Base-by-base conservation (phyloP, 1,284 basidiomycete species). In the Rhodotorula sp. region DNA sequence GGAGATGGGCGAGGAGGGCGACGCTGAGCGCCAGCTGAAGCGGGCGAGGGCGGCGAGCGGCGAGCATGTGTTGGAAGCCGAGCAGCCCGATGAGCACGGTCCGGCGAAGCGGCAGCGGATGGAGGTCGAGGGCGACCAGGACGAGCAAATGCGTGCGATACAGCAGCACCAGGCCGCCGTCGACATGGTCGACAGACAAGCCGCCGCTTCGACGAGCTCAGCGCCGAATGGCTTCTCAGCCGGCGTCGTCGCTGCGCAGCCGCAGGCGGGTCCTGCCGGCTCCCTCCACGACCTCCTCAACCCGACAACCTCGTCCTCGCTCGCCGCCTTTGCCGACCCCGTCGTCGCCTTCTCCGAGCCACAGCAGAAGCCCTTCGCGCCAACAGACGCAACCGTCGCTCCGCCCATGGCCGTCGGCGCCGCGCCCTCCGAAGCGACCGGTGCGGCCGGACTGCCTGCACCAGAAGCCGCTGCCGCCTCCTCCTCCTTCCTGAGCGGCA, bases 1-100 rank as follows among this genome's bases (percentile, higher is more conserved):
- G 30, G 54, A 27, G 57, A 24, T 48, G 61, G 39, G 17, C 51
- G 24, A 15, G 53, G 36, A 46, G 36, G 55, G 22, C 6, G 44
- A 52, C 32, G 52, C 56, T 49, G 57, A 56, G 48, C 29, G 20
- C 22, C 30, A 29, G 27, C 62, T 60, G 34, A 73, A 73, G 60
- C 64, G 71, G 10, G 54, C 54, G 11, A 47, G 84, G 77, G 83
- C 81, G 64, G 58, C 30, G 1, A n/a, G 11, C 17, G 58, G 11
- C 30, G 27, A 11, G 4, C 30, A 48, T 8, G 58, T 9, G 13
- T 15, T 44, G 2, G 72, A 74, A 46, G 44, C 17, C 34, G 62
- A 27, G 15, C 20, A n/a, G 1, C 76, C 74, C 11, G 77, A 78
- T 56, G 62, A 62, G 27, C 59, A 66, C 39, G 66, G 70, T 19